phyloP scores from a whole-genome alignment of 2,329 filamentous ascomycete species.

The Calonectria crousiana region DNA sequence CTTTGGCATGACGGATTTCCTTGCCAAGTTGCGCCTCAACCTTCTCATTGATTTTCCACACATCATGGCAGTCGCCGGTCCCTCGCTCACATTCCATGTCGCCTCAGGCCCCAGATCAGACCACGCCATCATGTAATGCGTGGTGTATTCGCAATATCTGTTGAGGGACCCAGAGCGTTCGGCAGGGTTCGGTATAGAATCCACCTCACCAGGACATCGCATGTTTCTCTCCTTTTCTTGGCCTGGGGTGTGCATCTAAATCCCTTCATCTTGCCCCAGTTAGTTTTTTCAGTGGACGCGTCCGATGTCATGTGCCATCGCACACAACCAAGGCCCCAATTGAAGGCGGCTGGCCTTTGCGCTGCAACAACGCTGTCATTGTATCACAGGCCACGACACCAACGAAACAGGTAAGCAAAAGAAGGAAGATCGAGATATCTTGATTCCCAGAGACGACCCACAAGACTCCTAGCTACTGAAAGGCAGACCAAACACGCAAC shows the following conservation, averaged over 20 bases:
- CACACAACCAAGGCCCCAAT: neutral
- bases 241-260: neutral
- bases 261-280: neutral
- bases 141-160: neutral
- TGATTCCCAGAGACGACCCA: neutral
- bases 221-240: neutral
- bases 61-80: neutral
- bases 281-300: neutral
- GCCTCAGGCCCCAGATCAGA: neutral
- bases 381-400: neutral
- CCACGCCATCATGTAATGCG: neutral
- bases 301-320: neutral
- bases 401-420: neutral
- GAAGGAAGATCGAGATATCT: neutral
- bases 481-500: constrained; percentile 13
- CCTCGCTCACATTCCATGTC: neutral
- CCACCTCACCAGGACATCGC: neutral
- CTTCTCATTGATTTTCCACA: neutral
- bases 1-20: neutral
- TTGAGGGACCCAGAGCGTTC: neutral
- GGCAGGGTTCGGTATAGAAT: neutral
- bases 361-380: neutral
- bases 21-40: neutral
- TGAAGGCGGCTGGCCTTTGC: no score
- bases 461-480: constrained; percentile 26